Base-by-base conservation (phyloP, 2,329 filamentous ascomycete species). In the Phoma herbarum region DNA sequence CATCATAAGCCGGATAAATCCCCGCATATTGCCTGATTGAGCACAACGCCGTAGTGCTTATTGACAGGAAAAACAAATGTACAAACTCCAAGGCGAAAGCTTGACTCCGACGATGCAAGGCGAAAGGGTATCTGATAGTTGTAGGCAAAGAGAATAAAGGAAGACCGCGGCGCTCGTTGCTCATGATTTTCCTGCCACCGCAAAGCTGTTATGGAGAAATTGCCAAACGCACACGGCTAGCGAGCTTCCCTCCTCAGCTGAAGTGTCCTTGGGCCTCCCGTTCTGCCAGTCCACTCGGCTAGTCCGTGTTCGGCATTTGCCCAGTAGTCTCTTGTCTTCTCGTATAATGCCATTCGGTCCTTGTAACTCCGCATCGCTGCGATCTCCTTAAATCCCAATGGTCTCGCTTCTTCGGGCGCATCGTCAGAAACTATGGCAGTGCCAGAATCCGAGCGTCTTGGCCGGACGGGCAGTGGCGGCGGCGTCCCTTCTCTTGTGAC, bases 281-380 rank as follows among this genome's bases (percentile, higher is more conserved):
- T 58, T 39, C 54, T 59, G 3, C 53, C 66, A 7, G 70, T 69
- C 73, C 74, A 76, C 35, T 72, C 70, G 4, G 45, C 59, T 35
- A 75, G 42, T 8, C 72, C 74, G 58, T 76, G 73, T 45, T 75
- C 71, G n/a, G 69, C 70, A 47, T 57, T 64, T 11, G 74, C 73
- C 74, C 74, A 76, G 53, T 75, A 76, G 2, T 74, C 65, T 31
- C 72, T 68, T n/a, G 71, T 69, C 57, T 63, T 68, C 60, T 71
- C 68, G 44, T 76, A 76, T 52, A 73, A 35, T 31, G 53, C 63
- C 73, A 76, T 74, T 5, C 74, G 63, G 37, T 72, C 66, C 25
- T 60, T 60, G 29, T 72, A 65, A 23, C 52, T 72, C 18, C 60
- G n/a, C 2, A 72, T 63, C 2, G 67, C 64, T 23, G 67, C 43